A percentile compares a stretch with the other conserved stretches of the same genome.
phyloP scores from a whole-genome alignment of 805 yeast species.

The Metschnikowia borealis region DNA sequence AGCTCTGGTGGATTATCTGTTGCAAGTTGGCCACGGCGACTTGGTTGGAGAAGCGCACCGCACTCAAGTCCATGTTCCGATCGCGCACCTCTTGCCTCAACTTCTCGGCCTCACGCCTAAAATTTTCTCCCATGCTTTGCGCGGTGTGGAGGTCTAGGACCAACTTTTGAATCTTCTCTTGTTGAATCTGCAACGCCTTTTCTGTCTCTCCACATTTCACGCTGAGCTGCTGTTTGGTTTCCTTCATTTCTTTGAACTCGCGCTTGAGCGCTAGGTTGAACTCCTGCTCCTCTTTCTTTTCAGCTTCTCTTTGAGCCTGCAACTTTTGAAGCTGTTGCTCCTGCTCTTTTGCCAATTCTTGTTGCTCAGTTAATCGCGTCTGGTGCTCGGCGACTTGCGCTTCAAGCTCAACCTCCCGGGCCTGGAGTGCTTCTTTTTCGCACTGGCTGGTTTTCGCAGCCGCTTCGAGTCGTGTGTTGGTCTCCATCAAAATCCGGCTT shows the following conservation, averaged over 20 bases:
- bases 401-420: not conserved
- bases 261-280: conserved; percentile 2
- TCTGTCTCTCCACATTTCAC: not conserved
- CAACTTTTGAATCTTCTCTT: not conserved
- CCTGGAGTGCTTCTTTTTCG: not conserved
- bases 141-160: not conserved
- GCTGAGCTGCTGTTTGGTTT: not conserved
- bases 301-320: not conserved
- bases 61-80: conserved; percentile 1
- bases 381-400: not conserved
- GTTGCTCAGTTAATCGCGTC: not conserved
- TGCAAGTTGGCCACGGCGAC: conserved; percentile 8
- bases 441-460: not conserved
- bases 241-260: conserved; percentile 3
- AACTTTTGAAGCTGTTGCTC: not conserved
- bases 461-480: conserved; percentile 1
- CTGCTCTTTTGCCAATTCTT: not conserved
- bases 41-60: conserved; percentile 9
- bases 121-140: not conserved
- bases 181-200: not conserved
- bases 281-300: conserved; percentile 1
- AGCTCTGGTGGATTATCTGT: conserved; percentile 9
- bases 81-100: not conserved
- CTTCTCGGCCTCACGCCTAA: not conserved
- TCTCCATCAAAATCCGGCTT: conserved; percentile 1